A percentile compares a stretch with the other conserved stretches of the same genome.
phyloP scores from a whole-genome alignment of 1,139 yeast genomes.

The Pichia sp. region DNA sequence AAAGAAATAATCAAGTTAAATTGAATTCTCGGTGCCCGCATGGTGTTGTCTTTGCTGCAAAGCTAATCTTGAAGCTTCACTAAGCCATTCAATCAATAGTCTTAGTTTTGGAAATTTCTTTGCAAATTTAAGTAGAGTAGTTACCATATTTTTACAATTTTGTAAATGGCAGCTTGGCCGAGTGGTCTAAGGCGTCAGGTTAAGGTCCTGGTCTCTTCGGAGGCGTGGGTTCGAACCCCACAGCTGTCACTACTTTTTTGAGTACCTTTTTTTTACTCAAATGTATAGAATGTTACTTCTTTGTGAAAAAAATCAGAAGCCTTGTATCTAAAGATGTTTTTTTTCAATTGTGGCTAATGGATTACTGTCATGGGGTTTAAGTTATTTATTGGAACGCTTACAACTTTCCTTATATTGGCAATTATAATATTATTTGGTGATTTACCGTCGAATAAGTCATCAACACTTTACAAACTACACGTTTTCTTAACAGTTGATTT shows the following conservation, averaged over 20 bases:
- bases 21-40: not conserved
- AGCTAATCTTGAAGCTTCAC: not conserved
- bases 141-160: no score
- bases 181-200: slow-evolving; percentile 61
- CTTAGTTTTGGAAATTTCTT: not conserved
- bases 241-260: slow-evolving; percentile 38
- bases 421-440: slow-evolving; percentile 18
- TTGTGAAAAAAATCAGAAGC: no score
- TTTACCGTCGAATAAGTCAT: slow-evolving; percentile 15
- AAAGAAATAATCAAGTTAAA: not conserved
- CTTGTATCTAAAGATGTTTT: no score
- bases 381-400: not conserved
- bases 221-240: slow-evolving; percentile 64
- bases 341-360: no score
- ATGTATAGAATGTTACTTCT: no score
- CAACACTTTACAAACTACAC: slow-evolving; percentile 9
- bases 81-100: not conserved
- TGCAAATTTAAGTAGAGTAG: not conserved
- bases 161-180: slow-evolving; percentile 54
- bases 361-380: no score
- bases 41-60: not conserved
- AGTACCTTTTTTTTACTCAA: no score
- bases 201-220: slow-evolving; percentile 62
- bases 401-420: not conserved
- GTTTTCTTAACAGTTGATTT: slow-evolving; percentile 4